Base-by-base conservation (phyloP, 1,139 yeast genomes). In the Hanseniaspora uvarum region DNA sequence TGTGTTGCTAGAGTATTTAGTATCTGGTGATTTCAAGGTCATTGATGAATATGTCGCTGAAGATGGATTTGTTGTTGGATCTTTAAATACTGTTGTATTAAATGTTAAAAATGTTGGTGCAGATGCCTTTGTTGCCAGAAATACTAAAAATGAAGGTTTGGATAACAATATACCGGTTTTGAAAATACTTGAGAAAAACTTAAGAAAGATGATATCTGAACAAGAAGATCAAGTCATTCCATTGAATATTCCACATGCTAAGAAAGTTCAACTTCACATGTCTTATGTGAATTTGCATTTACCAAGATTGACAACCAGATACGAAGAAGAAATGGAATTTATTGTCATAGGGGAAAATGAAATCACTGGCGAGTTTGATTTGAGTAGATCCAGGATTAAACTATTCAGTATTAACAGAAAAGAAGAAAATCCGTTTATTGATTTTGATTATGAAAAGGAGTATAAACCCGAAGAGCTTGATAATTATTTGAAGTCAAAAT, bases 271-370 rank as follows among this genome's bases (percentile, higher is more conserved):
- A 60, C 68, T 86, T 1, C 83, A 89, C 59, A 95, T 95, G 0
- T 85, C 95, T 1, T 84, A 85, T 60, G 94, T 85, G 61, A 80
- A 87, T 1, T 73, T 95, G 50, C 86, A 92, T 0, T 86, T 86
- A 65, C 72, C 74, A 38, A 69, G 81, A 61, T 21, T 53, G 12
- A 44, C 53, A 8, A 39, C 53, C 14, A 50, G 53, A 41, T 43
- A 39, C n/a, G 41, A 40, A 21, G 53, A 53, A 23, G 50, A 44
- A 58, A 73, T 75, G 56, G 95, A 86, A 63, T 79, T 81, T 58
- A 68, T 92, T 23, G 83, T 87, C 1, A 72, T 84, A 24, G 98
- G 97, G 1, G 79, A 92, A 1, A 86, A 94, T 1, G 74, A 77
- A 56, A 78, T 81, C 56, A 75, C 94, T 56, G 81, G 85, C 59